These are phyloP conservation scores for Groenewaldozyma auringiensis DNA, from an alignment of 1,139 yeast genomes.

Conservation along the genomic window DNA sequence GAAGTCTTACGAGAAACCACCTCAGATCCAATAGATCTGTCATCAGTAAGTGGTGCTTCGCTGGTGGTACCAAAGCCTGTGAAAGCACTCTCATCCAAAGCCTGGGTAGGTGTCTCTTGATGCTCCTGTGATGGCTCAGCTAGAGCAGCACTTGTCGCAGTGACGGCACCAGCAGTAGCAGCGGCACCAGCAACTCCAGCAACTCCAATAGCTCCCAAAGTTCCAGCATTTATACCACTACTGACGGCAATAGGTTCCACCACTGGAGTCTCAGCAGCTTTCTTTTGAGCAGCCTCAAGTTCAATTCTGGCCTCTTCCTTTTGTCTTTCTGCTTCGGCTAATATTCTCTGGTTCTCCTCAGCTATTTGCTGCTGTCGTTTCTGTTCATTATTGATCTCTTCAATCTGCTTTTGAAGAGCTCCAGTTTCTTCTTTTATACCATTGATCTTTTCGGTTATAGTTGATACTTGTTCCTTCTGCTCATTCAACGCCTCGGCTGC, in stretches of 20 bases:
- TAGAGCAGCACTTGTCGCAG: constrained; percentile 26
- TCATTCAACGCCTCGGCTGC: constrained; percentile 53
- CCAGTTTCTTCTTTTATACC: constrained; percentile 58
- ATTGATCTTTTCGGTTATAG: constrained; percentile 58
- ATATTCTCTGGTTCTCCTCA: constrained; percentile 62
- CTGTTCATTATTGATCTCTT: constrained; percentile 44
- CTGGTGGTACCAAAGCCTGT: neutral
- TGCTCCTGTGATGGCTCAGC: constrained; percentile 23
- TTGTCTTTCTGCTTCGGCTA: constrained; percentile 49
- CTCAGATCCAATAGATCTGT: constrained; percentile 1
- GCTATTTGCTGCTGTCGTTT: constrained; percentile 56
- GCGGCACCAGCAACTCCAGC: constrained; percentile 22
- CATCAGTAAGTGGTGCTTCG: neutral
- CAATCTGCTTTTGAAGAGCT: constrained; percentile 51
- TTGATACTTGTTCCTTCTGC: constrained; percentile 57
- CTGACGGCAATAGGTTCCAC: neutral
- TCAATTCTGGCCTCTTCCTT: constrained; percentile 40
- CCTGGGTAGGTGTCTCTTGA: constrained; percentile 15
- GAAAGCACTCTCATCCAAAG: constrained; percentile 3
- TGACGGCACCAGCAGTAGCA: constrained; percentile 16
- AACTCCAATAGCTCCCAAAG: constrained; percentile 29
- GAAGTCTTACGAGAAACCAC: constrained; percentile 8
- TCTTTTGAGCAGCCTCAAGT: constrained; percentile 32
- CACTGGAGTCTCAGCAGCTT: constrained; percentile 26
- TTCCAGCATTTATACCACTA: neutral